Evolutionary conservation across 164 flowering plant genomes (phyloP), one percentile per base, ranked within the genome.

Genomic region (grape (Vitis vinifera)): DNA sequence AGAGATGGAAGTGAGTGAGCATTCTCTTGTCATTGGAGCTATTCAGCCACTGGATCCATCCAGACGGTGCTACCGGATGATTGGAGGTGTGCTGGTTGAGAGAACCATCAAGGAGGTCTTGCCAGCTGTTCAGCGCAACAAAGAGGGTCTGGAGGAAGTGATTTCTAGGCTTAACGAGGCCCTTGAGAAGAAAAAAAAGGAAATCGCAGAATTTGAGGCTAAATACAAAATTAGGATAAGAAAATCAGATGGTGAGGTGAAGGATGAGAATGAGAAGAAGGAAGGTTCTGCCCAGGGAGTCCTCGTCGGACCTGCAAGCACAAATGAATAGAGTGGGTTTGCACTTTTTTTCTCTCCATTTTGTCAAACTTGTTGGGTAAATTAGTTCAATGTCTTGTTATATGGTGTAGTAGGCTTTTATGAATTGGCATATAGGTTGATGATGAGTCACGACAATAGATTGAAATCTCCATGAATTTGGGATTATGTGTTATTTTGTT

Each of bases 1-100:
- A 12, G 98, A 94, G 74, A 92, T 94, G 97, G 94, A 92, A 81
- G 97, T 78, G n/a, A 89, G 95, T 47, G 97, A 91, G 83, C 98
- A 94, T 52, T 81, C 97, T 3, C 69, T 94, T 74, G 97, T 92
- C 49, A 87, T 91, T 9, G 82, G 79, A 37, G 95, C 97, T 29
- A 89, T 94, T 31, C 71, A 89, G 75, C 97, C 97, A 2, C 90
- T 92, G 14, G 97, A 94, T 73, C 99, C 83, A 44, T 81, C 96
- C 6, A 80, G 99, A 70, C 80, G 87, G 71, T 94, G 96, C 82
- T 94, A 88, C 76, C 78, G 98, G 37, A 94, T 94, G 98, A 91
- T 92, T 65, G 96, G 99, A 23, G 99, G 98, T 27, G 97, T 95
- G 53, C 83, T 95, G 66, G 98, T 92, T 37, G 98, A 95, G 80